Evolutionary conservation across 2,329 filamentous ascomycete genomes (phyloP).

Genomic region (Tolypocladium endophyticum): DNA sequence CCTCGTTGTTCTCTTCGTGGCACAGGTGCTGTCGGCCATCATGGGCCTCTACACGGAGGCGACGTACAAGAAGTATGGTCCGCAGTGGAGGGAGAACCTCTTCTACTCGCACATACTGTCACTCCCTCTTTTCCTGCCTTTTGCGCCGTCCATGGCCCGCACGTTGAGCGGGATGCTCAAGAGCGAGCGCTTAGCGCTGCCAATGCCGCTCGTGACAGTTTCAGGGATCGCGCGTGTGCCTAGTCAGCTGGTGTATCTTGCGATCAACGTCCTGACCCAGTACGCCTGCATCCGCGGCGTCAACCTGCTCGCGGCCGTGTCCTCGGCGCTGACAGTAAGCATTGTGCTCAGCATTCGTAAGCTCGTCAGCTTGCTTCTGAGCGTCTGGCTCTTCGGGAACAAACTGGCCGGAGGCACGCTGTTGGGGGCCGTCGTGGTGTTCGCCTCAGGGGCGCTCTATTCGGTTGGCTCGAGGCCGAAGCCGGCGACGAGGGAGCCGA

Average conservation of each 20-base stretch:
- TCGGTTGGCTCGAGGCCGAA: conserved; percentile 53
- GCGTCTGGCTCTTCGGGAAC: conserved; percentile 93
- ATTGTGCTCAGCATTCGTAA: conserved; percentile 95
- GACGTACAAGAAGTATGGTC: conserved; percentile 75
- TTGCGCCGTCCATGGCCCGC: conserved; percentile 51
- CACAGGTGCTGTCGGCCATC: conserved; percentile 81
- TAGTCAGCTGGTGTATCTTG: conserved; percentile 60
- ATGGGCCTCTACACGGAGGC: conserved; percentile 95
- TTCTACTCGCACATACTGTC: conserved; percentile 83
- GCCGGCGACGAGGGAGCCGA: background rate
- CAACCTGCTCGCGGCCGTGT: conserved; percentile 80
- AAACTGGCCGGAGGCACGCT: conserved; percentile 65
- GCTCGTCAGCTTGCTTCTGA: conserved; percentile 79
- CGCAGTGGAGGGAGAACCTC: conserved; percentile 89
- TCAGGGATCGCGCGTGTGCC: conserved; percentile 32
- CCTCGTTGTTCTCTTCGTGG: conserved; percentile 72
- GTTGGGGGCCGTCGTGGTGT: conserved; percentile 74
- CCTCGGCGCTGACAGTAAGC: conserved; percentile 87
- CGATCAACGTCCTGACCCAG: conserved; percentile 77
- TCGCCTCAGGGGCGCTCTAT: conserved; percentile 83
- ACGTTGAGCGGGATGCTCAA: conserved; percentile 54
- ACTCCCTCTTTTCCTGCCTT: conserved; percentile 65
- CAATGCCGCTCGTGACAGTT: conserved; percentile 9
- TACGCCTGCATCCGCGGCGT: conserved; percentile 93
- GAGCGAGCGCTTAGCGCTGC: conserved; percentile 46